These are phyloP conservation scores for Pyrus hybrid DNA, from an alignment of 331 rosid genomes.

Conservation along the genomic window DNA sequence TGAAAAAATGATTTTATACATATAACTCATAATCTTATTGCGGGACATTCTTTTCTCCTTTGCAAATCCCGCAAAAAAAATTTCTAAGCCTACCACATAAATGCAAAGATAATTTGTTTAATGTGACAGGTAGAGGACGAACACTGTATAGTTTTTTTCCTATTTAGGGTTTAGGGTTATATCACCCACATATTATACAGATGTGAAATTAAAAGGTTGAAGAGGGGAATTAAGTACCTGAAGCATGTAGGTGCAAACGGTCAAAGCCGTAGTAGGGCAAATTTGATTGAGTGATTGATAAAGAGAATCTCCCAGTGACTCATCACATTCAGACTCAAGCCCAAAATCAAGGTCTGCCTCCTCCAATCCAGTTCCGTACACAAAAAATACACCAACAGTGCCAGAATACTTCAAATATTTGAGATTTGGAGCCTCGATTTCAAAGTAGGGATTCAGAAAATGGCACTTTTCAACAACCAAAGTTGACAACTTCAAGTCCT, in stretches of 20 bases:
- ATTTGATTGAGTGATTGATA: neutral
- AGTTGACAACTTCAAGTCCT: conserved; percentile 11
- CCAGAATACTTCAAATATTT: conserved; percentile 34
- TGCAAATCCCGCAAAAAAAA: neutral
- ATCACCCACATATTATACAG: neutral
- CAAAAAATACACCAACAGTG: neutral
- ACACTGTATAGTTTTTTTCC: neutral
- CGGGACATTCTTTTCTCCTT: neutral
- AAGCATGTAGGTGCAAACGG: conserved; percentile 6
- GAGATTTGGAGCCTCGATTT: conserved; percentile 22
- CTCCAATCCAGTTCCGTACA: neutral
- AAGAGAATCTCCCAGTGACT: neutral
- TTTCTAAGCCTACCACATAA: neutral
- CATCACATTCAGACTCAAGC: neutral
- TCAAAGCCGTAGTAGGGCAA: neutral
- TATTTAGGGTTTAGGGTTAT: neutral
- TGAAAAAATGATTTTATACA: no score
- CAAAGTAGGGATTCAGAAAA: neutral
- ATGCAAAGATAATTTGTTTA: neutral
- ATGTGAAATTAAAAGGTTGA: neutral
- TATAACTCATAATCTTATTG: neutral
- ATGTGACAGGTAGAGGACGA: neutral
- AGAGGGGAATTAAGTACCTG: conserved; percentile 27
- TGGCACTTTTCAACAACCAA: conserved; percentile 29
- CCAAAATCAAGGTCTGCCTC: conserved; percentile 4